Base-by-base conservation (phyloP, 805 yeast species). In the Starmerella stellata region DNA sequence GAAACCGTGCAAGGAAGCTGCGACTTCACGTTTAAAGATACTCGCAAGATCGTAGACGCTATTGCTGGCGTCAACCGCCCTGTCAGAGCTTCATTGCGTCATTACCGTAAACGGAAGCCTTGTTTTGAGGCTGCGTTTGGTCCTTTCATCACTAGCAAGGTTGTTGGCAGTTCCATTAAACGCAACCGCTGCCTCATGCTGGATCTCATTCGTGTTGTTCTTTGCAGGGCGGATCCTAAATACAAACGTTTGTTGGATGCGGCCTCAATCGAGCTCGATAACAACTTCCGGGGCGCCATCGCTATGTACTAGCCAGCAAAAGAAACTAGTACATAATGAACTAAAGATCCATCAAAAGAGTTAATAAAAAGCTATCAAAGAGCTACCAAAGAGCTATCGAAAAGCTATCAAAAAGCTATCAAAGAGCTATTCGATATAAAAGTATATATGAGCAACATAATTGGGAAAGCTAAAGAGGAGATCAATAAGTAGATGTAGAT, bases 1-100 rank as follows among this genome's bases (percentile, higher is more conserved):
- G 50, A 46, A 16, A 50, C 43, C 25, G 29, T 48, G 14, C 44
- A 38, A 18, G 25, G 34, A 34, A 39, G 40, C 35, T 39, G 47
- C 38, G 34, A 31, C 27, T 42, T 44, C 40, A 36, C 32, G 16
- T 21, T 15, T 5, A 33, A 32, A 18, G 43, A 37, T 34, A 32
- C 46, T 5, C 29, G 31, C 25, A 25, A n/a, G 36, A 27, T 46
- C 5, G 24, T 41, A 9, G 19, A 19, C 3, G 38, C 46, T 7
- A 18, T 46, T 4, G 27, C 31, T 15, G 29, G 15, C 16, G 29
- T 43, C 3, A 21, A 34, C n/a, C 18, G 21, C 21, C 50, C 50
- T 5, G 28, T 46, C 15, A 14, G 18, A 14, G 16, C 32, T 5
- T 28, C 37, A 5, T 23, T 46, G 17, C 16, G 31, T 5, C 23